Evolutionary conservation across 148 eudicot species (phyloP).

Genomic region (Diospyros kaki): DNA sequence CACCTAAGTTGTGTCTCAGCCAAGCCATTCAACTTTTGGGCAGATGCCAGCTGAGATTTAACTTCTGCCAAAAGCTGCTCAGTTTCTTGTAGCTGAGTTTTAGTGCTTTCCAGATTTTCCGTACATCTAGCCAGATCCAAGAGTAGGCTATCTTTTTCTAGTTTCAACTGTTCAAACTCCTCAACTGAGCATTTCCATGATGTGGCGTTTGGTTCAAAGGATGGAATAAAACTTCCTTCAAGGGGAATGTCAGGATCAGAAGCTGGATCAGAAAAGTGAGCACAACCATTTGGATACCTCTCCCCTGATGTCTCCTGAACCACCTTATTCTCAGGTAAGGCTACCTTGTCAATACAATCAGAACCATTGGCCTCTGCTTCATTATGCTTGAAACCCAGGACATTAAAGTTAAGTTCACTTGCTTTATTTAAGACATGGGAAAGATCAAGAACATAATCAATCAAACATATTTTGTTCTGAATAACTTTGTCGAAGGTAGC

Average conservation of each 20-base stretch:
- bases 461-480: conserved; percentile 33
- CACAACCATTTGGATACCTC: conserved; percentile 44
- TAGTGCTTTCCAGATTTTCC: conserved; percentile 56
- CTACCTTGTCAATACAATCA: conserved; percentile 93
- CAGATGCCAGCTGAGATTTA: conserved; percentile 61
- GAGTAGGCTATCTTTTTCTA: conserved; percentile 57
- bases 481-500: conserved; percentile 46
- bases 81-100: conserved; percentile 55
- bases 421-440: conserved; percentile 62
- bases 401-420: conserved; percentile 51
- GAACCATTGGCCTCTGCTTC: conserved; percentile 57
- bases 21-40: conserved; percentile 67
- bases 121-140: conserved; percentile 54
- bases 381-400: conserved; percentile 53
- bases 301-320: conserved; percentile 36
- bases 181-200: conserved; percentile 59
- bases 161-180: conserved; percentile 66
- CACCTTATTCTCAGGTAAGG: conserved; percentile 71
- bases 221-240: conserved; percentile 67
- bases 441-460: conserved; percentile 61
- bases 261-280: conserved; percentile 61
- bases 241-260: conserved; percentile 84
- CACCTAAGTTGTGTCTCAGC: conserved; percentile 97
- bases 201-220: conserved; percentile 38
- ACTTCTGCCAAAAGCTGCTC: conserved; percentile 66